These are phyloP conservation scores for Capronia coronata DNA, from an alignment of 2,329 filamentous ascomycete species.

Conservation along the genomic window DNA sequence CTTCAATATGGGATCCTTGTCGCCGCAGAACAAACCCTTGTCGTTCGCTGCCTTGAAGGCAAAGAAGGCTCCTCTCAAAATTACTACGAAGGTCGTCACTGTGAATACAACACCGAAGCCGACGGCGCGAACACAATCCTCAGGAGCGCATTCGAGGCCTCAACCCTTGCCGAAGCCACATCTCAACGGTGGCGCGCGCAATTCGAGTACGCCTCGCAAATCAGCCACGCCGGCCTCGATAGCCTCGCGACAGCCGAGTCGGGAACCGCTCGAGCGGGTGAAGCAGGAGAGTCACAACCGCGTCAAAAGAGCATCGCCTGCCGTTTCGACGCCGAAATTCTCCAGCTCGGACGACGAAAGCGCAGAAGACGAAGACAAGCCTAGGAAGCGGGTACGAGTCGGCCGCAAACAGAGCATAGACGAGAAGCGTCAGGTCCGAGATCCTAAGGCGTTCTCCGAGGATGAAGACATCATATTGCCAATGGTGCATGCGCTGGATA, in stretches of 20 bases:
- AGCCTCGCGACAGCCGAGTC: constrained; percentile 24
- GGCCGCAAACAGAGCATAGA: constrained; percentile 41
- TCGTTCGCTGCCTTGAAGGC: constrained; percentile 22
- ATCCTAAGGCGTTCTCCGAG: constrained; percentile 41
- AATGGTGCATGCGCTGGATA: constrained; percentile 47
- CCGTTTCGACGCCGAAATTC: constrained; percentile 24
- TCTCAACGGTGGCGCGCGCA: constrained; percentile 12
- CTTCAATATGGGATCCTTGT: constrained; percentile 14
- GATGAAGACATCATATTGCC: constrained; percentile 34
- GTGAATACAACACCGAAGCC: constrained; percentile 10
- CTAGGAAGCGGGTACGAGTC: constrained; percentile 37
- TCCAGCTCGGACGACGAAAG: constrained; percentile 32
- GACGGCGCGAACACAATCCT: constrained; percentile 5
- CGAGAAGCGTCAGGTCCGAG: constrained; percentile 40
- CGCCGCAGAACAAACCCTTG: constrained; percentile 19
- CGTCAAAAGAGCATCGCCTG: constrained; percentile 26
- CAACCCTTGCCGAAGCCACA: constrained; percentile 4
- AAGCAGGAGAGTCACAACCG: constrained; percentile 18
- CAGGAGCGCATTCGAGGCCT: background rate
- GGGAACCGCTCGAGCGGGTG: constrained; percentile 22
- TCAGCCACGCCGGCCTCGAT: constrained; percentile 22
- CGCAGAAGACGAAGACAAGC: constrained; percentile 28
- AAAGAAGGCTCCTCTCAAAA: constrained; percentile 22
- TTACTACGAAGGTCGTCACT: constrained; percentile 22
- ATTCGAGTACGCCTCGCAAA: constrained; percentile 14